A percentile compares a stretch with the other conserved stretches of the same genome.
Evolutionary conservation across 2,329 filamentous ascomycete genomes (phyloP).

Genomic region (Davidsoniella australis): DNA sequence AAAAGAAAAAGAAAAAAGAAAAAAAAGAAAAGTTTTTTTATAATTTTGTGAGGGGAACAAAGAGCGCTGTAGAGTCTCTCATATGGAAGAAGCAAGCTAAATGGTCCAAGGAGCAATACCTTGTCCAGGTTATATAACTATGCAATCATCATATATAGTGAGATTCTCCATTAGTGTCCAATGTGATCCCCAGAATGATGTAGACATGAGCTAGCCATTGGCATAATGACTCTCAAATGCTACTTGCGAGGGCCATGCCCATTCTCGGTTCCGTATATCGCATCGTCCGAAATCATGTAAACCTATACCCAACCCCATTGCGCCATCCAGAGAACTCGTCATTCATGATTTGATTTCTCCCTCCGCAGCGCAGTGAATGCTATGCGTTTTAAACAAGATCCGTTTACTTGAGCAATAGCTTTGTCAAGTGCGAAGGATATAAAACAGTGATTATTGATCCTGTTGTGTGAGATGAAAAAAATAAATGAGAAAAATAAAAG

Average conservation of each 20-base stretch:
- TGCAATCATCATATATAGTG: not conserved
- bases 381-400: too few species aligned
- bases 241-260: too few species aligned
- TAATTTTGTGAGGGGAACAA: not conserved
- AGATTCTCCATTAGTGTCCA: not conserved
- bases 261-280: too few species aligned
- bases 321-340: too few species aligned
- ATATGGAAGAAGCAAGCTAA: not conserved
- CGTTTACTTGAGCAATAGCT: too few species aligned
- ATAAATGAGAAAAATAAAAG: not conserved
- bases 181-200: not conserved
- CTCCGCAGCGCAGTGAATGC: too few species aligned
- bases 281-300: too few species aligned
- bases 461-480: not conserved
- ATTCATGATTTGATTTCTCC: too few species aligned
- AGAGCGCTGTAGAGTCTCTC: too few species aligned
- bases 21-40: conserved; percentile 1
- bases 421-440: not conserved
- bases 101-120: conserved; percentile 12
- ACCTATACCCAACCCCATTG: too few species aligned
- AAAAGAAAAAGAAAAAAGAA: conserved; percentile 1
- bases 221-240: not conserved
- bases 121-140: not conserved
- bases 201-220: not conserved
- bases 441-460: too few species aligned